Evolutionary conservation across 768 basidiomycete genomes (phyloP), one percentile per base, ranked within the genome.

Genomic region (Pisolithus microcarpus): DNA sequence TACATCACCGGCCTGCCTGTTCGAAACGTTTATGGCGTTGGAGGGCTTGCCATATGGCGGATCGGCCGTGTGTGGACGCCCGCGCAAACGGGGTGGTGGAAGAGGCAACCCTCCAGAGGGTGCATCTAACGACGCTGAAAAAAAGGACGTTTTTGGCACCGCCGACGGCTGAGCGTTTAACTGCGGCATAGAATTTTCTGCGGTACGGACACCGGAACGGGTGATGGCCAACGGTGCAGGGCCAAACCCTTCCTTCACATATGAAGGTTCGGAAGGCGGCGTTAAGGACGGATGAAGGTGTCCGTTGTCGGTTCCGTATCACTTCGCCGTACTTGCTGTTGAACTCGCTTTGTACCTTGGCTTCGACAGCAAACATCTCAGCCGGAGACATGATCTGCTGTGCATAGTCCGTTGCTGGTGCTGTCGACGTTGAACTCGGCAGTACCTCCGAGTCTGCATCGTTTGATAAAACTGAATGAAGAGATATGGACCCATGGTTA

Each of bases 311-410:
- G 36, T 59, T 52, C 45, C 59, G 60, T 46, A 60, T 50, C n/a
- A 45, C 21, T 6, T 53, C 55, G 15, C 55, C 49, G 30, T 58
- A 56, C 39, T 58, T 58, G 13, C 42, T 46, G 10, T 58, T 55
- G 38, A 58, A 58, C 60, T 61, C 76, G 61, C 57, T 65, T 42
- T 52, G 77, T 58, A 63, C 56, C 52, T 74, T 71, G 39, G 77
- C 80, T 58, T 84, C 83, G 9, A 85, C 66, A 62, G 75, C 72
- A 19, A 79, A 73, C 71, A 84, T 75, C 50, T 84, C 81, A 16
- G 79, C 81, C 21, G 81, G 78, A 15, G 82, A 80, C 75, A 85
- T 75, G 53, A 85, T 86, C 38, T 77, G 77, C 60, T 84, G 80
- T 5, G 68, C 71, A 62, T 82, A 81, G 26, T 83, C 82, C 15